phyloP scores from a whole-genome alignment of 352 stramenopile genomes.

The Globisporangium solare region DNA sequence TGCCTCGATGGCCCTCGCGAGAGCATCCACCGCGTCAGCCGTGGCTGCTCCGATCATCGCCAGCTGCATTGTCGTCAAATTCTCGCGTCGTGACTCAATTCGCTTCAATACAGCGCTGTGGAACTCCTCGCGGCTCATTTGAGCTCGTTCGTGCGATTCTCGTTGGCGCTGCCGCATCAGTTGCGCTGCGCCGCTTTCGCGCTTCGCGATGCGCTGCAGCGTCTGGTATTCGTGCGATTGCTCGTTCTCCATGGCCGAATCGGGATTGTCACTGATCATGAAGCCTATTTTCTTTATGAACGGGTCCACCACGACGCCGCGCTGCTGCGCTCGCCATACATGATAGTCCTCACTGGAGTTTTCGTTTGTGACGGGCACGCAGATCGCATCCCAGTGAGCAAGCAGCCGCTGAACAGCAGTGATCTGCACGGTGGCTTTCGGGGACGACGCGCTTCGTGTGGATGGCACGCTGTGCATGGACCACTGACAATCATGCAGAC shows the following conservation, averaged over 20 bases:
- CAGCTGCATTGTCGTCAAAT: slow-evolving; percentile 9
- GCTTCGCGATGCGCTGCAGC: slow-evolving; percentile 38
- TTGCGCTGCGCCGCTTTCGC: slow-evolving; percentile 31
- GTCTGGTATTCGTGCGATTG: slow-evolving; percentile 28
- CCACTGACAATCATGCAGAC: slow-evolving; percentile 61
- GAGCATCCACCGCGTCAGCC: slow-evolving; percentile 2
- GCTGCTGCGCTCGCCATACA: slow-evolving; percentile 42
- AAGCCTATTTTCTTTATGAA: slow-evolving; percentile 49
- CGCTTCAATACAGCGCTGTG: too few species aligned
- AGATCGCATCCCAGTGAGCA: slow-evolving; percentile 57
- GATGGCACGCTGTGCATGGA: slow-evolving; percentile 23
- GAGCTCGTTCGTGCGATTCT: slow-evolving; percentile 13
- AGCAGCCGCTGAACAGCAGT: slow-evolving; percentile 38
- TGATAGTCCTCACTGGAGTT: slow-evolving; percentile 33
- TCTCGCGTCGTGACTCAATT: slow-evolving; percentile 10
- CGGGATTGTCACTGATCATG: slow-evolving; percentile 39
- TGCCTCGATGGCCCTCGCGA: slow-evolving; percentile 4
- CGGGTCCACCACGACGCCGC: slow-evolving; percentile 39
- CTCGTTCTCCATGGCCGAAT: slow-evolving; percentile 15
- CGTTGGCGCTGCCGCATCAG: slow-evolving; percentile 26
- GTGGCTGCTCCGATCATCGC: slow-evolving; percentile 12
- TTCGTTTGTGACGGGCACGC: slow-evolving; percentile 47
- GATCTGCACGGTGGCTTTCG: slow-evolving; percentile 43
- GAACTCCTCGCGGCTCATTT: slow-evolving; percentile 27
- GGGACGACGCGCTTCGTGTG: slow-evolving; percentile 41